Conservation (phyloP, 192 early-diverging fungal genomes). For the Phycomyces nitens region DNA sequence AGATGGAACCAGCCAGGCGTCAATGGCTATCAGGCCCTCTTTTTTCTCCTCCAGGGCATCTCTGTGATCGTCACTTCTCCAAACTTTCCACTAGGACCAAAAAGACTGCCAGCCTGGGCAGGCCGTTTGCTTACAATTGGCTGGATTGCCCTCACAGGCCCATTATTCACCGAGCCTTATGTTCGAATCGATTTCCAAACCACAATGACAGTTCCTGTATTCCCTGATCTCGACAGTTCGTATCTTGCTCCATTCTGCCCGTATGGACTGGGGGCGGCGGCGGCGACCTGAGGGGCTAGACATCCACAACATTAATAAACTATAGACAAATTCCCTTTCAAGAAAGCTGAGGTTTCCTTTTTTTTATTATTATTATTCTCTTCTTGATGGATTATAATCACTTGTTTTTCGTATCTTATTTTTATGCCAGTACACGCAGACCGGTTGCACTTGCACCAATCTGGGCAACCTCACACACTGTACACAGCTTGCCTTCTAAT, state of each 20-base stretch:
- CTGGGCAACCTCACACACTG: slow-evolving; percentile 80
- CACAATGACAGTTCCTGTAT: slow-evolving; percentile 10
- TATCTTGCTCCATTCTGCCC: slow-evolving; percentile 11
- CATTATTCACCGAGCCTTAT: slow-evolving; percentile 28
- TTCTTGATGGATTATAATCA: not conserved
- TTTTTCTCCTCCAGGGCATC: slow-evolving; percentile 27
- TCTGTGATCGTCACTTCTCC: slow-evolving; percentile 4
- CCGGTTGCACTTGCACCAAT: slow-evolving; percentile 62
- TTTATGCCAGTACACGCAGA: not conserved
- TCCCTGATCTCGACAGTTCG: slow-evolving; percentile 8
- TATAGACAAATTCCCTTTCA: not conserved
- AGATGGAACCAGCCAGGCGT: slow-evolving; percentile 9
- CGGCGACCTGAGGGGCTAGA: too few species aligned
- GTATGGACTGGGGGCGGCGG: slow-evolving; percentile 3
- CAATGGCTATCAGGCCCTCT: slow-evolving; percentile 19
- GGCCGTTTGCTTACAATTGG: slow-evolving; percentile 8
- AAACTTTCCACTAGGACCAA: too few species aligned
- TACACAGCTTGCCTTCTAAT: slow-evolving; percentile 73
- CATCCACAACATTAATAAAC: not conserved
- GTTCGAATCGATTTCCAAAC: slow-evolving; percentile 8
- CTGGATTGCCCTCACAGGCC: slow-evolving; percentile 23
- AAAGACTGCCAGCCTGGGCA: not conserved
- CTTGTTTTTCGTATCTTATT: too few species aligned
- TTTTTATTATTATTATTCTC: not conserved
- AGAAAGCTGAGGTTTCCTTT: not conserved